Evolutionary conservation across 139 green algal species (phyloP), one percentile per base, ranked within the genome.

Genomic region (Chlamydomonas sphaeroides): DNA sequence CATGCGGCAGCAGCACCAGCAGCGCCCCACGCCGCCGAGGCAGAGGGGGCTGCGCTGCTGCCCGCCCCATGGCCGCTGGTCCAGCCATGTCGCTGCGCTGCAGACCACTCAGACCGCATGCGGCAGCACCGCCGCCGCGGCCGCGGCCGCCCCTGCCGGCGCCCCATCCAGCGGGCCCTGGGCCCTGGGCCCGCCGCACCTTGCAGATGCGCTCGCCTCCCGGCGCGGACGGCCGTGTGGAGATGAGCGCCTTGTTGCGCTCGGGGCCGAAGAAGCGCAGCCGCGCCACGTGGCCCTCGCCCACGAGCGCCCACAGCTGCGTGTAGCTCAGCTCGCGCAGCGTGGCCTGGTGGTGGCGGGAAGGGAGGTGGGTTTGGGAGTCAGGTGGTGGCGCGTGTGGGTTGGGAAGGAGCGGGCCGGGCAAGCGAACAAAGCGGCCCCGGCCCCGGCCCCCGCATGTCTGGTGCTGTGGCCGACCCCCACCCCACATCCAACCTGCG

Each of bases 261-360:
- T 97, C 92, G 0, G 83, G 80, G 2, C 85, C 86, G 61, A 83
- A 92, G 65, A 89, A 79, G 11, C 89, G 70, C 85, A 95, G 85
- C 48, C 35, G 63, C 32, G 63, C 63, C 18, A 98, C 85, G 36
- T 92, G 78, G 3, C 92, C 85, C 86, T 98, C 93, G 21, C 57
- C 79, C 2, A 89, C 83, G 48, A 93, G 71, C 32, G 83, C 71
- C 87, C 94, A 97, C 65, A 98, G 91, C 90, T 98, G 95, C 26
- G 95, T 97, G 91, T 98, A 98, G 10, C 88, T 93, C 79, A 98
- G 88, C 78, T 94, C 90, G 63, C 85, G 62, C 28, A 90, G 66
- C 25, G 66, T 33, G 14, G 62, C 66, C 78, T 76, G 61, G 17
- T 7, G n/a, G 2, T 21, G 2, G 6, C 18, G 49, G 6, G 49